These are phyloP conservation scores for Acephala macrosclerotiorum DNA, from an alignment of 2,329 filamentous ascomycete species.

Conservation along the genomic window DNA sequence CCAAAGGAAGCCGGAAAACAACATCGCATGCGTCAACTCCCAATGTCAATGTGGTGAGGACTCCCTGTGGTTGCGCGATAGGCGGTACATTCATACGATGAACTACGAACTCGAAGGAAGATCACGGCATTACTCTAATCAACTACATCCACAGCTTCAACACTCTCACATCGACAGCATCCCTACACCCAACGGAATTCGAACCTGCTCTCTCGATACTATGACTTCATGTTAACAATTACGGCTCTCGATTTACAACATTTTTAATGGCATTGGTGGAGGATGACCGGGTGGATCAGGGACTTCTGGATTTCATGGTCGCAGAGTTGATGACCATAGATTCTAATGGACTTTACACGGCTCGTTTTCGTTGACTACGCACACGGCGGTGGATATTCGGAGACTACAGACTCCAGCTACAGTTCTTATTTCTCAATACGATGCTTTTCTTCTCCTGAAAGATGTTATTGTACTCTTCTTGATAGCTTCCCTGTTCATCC, in stretches of 20 bases:
- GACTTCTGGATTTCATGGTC: neutral
- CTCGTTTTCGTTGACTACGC: neutral
- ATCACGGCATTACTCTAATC: neutral
- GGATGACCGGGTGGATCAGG: neutral
- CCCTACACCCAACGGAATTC: neutral
- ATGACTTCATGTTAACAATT: neutral
- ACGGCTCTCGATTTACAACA: neutral
- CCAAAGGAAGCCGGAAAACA: slow-evolving; percentile 5
- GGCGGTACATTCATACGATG: neutral
- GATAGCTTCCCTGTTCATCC: neutral
- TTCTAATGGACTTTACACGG: neutral
- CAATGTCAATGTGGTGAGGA: slow-evolving; percentile 6
- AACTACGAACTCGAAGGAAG: neutral
- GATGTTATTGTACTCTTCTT: no score
- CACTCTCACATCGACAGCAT: neutral
- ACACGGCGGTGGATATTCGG: neutral
- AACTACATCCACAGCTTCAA: neutral
- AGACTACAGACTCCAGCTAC: neutral
- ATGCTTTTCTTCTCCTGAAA: neutral
- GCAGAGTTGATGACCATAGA: neutral
- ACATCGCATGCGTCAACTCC: slow-evolving; percentile 9
- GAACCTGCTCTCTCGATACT: neutral
- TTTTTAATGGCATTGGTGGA: neutral
- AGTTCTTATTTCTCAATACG: neutral
- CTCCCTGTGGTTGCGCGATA: slow-evolving; percentile 2